A percentile compares a stretch with the other conserved stretches of the same genome.
These are phyloP conservation scores for Oxalis stricta DNA, from an alignment of 441 rosid species.

Conservation along the genomic window DNA sequence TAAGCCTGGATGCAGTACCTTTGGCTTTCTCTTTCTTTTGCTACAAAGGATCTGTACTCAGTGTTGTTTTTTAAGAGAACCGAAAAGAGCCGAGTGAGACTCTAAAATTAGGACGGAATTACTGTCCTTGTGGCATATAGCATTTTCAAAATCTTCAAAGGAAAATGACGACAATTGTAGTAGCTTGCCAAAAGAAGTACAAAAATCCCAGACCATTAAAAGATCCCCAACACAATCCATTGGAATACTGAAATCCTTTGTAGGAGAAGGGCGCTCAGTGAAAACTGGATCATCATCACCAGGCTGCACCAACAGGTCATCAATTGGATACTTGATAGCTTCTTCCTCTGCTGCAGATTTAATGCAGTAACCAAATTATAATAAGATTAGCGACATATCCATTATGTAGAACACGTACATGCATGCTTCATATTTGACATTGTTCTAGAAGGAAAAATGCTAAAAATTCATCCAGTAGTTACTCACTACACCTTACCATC, in stretches of 20 bases:
- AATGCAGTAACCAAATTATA: conserved; percentile 2
- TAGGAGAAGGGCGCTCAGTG: conserved; percentile 62
- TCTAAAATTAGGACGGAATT: conserved; percentile 68
- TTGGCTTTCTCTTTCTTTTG: conserved; percentile 50
- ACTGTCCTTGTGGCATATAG: conserved; percentile 70
- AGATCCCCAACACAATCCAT: conserved; percentile 76
- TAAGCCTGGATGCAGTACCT: conserved; percentile 29
- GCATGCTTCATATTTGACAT: not conserved
- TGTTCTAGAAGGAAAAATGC: not conserved
- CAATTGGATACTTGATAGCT: conserved; percentile 74
- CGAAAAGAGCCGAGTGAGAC: conserved; percentile 70
- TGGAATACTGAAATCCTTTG: conserved; percentile 65
- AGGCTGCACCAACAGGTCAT: conserved; percentile 69
- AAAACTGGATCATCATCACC: conserved; percentile 60
- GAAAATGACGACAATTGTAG: conserved; percentile 69
- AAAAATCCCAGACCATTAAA: conserved; percentile 94
- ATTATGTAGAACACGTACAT: not conserved
- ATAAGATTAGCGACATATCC: no score
- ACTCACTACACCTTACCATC: conserved; percentile 16
- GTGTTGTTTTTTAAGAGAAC: conserved; percentile 44
- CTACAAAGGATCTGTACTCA: conserved; percentile 26
- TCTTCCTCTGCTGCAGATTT: conserved; percentile 41
- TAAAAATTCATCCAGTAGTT: not conserved
- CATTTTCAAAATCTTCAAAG: conserved; percentile 86
- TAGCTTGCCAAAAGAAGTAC: conserved; percentile 65